Conservation (phyloP, 2,329 filamentous ascomycete genomes). For the Didymosphaeria variabile region DNA sequence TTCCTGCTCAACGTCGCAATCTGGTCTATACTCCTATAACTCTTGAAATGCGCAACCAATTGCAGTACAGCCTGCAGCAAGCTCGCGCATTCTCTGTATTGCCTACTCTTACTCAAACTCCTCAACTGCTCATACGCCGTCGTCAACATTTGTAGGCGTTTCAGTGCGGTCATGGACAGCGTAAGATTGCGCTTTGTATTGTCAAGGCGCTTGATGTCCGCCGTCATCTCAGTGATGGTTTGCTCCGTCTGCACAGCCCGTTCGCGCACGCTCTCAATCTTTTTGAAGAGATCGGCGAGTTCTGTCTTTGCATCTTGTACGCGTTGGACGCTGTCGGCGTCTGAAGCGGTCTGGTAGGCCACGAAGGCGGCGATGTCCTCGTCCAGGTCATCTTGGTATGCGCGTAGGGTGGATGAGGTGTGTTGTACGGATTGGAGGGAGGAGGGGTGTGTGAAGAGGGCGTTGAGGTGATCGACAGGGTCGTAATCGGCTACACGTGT, state of each 20-base stretch:
- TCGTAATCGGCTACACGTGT: slow-evolving; percentile 78
- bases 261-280: slow-evolving; percentile 91
- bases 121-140: slow-evolving; percentile 98
- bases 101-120: slow-evolving; percentile 81
- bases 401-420: slow-evolving; percentile 76
- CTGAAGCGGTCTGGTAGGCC: slow-evolving; percentile 80
- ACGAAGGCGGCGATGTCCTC: slow-evolving; percentile 77
- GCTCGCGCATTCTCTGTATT: slow-evolving; percentile 95
- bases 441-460: slow-evolving; percentile 89
- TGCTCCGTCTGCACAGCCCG: slow-evolving; percentile 92
- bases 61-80: slow-evolving; percentile 94
- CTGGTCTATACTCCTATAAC: slow-evolving; percentile 96
- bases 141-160: slow-evolving; percentile 96
- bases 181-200: slow-evolving; percentile 97
- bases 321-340: slow-evolving; percentile 86
- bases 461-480: slow-evolving; percentile 90
- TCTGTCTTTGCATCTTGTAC: slow-evolving; percentile 93
- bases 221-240: slow-evolving; percentile 97
- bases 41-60: slow-evolving; percentile 98
- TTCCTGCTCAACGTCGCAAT: slow-evolving; percentile 93
- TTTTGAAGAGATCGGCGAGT: slow-evolving; percentile 87
- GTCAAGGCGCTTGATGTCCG: slow-evolving; percentile 96
- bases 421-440: slow-evolving; percentile 78
- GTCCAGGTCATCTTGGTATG: slow-evolving; percentile 83
- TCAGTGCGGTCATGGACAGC: slow-evolving; percentile 95